Evolutionary conservation across 192 early-diverging fungal species (phyloP).

Genomic region (Cetraspora pellucida): DNA sequence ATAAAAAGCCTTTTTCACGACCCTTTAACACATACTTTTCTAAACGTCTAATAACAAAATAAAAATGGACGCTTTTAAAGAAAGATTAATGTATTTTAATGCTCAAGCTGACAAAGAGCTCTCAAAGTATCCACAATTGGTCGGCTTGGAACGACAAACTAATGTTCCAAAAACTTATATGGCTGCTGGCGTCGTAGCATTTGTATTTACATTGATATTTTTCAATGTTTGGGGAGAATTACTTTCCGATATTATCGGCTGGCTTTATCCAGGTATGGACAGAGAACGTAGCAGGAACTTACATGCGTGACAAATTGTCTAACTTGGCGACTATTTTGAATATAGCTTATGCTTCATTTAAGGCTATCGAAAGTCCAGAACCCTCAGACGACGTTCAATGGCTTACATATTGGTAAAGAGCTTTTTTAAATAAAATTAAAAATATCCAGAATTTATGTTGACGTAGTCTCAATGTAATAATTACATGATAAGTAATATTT

Average conservation of each 20-base stretch:
- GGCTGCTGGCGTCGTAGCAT: slow-evolving; percentile 59
- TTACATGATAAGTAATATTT: too few species aligned
- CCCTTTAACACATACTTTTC: too few species aligned
- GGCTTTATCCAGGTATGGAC: slow-evolving; percentile 79
- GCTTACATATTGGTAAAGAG: slow-evolving; percentile 81
- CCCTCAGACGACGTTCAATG: slow-evolving; percentile 86
- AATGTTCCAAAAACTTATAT: slow-evolving; percentile 92
- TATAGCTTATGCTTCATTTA: slow-evolving; percentile 86
- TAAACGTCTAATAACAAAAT: neutral
- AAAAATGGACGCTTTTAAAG: slow-evolving; percentile 13
- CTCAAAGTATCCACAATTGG: slow-evolving; percentile 63
- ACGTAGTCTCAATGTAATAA: neutral
- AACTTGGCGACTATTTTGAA: neutral
- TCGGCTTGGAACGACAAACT: slow-evolving; percentile 71
- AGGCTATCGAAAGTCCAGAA: slow-evolving; percentile 81
- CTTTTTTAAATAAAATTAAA: neutral
- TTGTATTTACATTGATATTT: slow-evolving; percentile 79
- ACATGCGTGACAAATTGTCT: neutral
- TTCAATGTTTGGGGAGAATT: slow-evolving; percentile 85
- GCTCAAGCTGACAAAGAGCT: slow-evolving; percentile 75
- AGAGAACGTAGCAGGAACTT: neutral
- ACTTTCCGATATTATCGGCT: slow-evolving; percentile 83
- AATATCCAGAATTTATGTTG: neutral
- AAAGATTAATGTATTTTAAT: slow-evolving; percentile 36
- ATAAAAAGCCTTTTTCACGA: too few species aligned